Conservation (phyloP, 176 grass and related monocot species). For the Musa schizocarpa region DNA sequence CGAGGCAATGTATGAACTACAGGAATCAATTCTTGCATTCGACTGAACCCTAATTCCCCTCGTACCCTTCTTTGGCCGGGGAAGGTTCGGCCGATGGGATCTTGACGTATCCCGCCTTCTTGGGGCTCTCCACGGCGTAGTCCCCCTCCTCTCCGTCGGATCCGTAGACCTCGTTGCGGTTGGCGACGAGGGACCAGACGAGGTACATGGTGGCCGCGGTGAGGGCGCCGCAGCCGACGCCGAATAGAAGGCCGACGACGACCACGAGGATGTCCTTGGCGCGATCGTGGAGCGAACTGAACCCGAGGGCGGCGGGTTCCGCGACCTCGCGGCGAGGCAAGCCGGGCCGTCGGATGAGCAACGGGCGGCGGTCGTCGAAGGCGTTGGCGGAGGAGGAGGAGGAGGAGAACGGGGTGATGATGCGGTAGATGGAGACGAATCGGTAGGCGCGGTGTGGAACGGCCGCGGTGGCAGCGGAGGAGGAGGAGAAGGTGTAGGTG, state of each 20-base stretch:
- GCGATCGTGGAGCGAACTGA: constrained; percentile 11
- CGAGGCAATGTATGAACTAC: too few relatives aligned
- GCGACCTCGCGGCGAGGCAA: background rate
- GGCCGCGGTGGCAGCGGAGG: background rate
- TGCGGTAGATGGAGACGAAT: background rate
- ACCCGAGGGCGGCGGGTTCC: background rate
- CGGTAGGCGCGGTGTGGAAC: background rate
- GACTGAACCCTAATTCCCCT: constrained; percentile 50
- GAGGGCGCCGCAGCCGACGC: constrained; percentile 79
- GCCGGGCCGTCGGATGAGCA: background rate
- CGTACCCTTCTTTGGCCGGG: constrained; percentile 32
- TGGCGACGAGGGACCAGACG: constrained; percentile 53
- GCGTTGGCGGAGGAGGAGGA: background rate
- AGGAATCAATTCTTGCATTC: too few relatives aligned
- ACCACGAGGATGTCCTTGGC: constrained; percentile 92
- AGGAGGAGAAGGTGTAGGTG: background rate
- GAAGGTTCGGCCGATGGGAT: constrained; percentile 41
- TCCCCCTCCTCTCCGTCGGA: constrained; percentile 42
- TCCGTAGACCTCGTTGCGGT: constrained; percentile 24
- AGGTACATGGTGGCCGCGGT: constrained; percentile 83
- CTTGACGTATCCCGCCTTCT: constrained; percentile 72
- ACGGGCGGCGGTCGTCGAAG: background rate
- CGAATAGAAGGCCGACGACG: constrained; percentile 76
- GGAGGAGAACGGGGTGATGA: background rate
- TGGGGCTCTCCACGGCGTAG: constrained; percentile 46